Conservation (phyloP, 345 rosid species). For the Gossypium arboreum region DNA sequence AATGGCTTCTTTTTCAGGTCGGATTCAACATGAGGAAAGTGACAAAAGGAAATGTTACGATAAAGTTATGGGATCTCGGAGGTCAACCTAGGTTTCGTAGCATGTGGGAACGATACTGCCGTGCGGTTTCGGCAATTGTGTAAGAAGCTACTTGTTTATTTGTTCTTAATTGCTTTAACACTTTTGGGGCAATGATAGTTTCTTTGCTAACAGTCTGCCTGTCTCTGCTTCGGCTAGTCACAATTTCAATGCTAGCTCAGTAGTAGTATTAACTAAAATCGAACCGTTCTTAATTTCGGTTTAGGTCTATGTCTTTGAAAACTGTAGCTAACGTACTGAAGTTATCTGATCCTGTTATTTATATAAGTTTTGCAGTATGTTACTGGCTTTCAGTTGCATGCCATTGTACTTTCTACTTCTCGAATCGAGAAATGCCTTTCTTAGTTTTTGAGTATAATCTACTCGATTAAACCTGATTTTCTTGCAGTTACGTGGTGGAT, state of each 20-base stretch:
- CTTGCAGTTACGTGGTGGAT: slow-evolving; percentile 73
- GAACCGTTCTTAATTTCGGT: background rate
- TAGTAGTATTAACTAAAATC: background rate
- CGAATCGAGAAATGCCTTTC: background rate
- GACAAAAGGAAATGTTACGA: slow-evolving; percentile 89
- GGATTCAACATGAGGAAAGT: slow-evolving; percentile 99
- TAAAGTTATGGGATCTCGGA: slow-evolving; percentile 94
- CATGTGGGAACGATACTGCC: slow-evolving; percentile 96
- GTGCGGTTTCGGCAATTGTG: slow-evolving; percentile 91
- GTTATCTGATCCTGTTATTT: background rate
- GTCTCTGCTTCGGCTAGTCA: background rate
- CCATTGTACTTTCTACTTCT: background rate
- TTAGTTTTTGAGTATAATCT: background rate
- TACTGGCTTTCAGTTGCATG: background rate
- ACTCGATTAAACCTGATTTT: background rate
- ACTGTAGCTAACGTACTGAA: background rate
- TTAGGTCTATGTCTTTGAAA: background rate
- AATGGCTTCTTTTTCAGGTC: slow-evolving; percentile 42
- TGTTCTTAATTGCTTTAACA: background rate
- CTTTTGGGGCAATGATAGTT: background rate
- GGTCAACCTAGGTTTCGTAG: slow-evolving; percentile 97
- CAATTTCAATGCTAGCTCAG: background rate
- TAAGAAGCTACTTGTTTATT: slow-evolving; percentile 27
- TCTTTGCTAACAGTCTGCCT: background rate
- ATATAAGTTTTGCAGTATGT: background rate